Percentiles rank a stretch among this genome's conserved stretches.
These are phyloP conservation scores for Lactifluus echinatus DNA, from an alignment of 768 basidiomycete genomes.

Conservation along the genomic window DNA sequence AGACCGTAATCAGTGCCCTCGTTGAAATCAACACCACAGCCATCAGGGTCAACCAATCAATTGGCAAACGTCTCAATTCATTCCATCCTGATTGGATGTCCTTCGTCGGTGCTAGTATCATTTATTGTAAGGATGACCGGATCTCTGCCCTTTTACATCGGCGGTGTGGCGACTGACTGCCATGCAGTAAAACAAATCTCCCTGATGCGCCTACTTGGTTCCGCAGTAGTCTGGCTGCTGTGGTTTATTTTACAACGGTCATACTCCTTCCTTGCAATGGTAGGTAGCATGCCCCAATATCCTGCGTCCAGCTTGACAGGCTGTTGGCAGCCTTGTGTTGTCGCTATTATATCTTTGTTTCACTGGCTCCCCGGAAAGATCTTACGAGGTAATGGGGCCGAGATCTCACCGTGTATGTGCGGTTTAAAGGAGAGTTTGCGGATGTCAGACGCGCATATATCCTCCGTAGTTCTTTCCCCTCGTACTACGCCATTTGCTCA, in stretches of 20 bases:
- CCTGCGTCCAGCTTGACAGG: not conserved
- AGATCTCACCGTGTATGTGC: not conserved
- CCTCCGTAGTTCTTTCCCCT: not conserved
- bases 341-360: conserved; percentile 3
- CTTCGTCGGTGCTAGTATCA: not conserved
- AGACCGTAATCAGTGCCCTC: conserved; percentile 6
- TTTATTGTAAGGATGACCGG: not conserved
- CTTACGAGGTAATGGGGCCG: not conserved
- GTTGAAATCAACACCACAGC: conserved; percentile 12
- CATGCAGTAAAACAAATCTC: conserved; percentile 2
- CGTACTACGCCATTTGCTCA: not conserved
- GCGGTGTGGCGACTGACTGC: not conserved
- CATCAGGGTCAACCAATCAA: conserved; percentile 4
- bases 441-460: too few relatives aligned
- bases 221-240: not conserved
- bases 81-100: conserved; percentile 1
- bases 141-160: not conserved
- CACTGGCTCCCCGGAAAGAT: not conserved
- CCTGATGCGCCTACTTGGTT: not conserved
- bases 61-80: not conserved
- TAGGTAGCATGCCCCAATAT: not conserved
- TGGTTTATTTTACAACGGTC: conserved; percentile 8
- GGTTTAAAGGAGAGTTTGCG: not conserved
- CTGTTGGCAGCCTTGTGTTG: conserved; percentile 2
- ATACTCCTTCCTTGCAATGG: conserved; percentile 6